Conservation (phyloP, 208 protist genomes). For the Vickermania ingenoplastis region DNA sequence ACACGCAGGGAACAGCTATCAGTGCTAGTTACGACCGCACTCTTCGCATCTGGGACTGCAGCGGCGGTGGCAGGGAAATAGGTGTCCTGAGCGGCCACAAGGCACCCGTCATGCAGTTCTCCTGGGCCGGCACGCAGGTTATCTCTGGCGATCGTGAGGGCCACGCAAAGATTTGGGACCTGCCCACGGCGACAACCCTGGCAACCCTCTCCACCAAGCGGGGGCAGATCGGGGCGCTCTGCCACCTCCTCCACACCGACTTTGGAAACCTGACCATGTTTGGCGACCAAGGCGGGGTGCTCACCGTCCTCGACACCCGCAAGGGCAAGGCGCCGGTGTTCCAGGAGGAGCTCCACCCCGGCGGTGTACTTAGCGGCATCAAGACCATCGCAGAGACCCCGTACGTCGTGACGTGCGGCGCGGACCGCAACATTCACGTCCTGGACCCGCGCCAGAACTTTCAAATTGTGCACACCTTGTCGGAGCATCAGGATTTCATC, state of each 20-base stretch:
- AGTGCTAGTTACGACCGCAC: constrained; percentile 83
- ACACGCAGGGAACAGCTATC: constrained; percentile 22
- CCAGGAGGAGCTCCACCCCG: constrained; percentile 48
- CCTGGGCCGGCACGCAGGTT: constrained; percentile 44
- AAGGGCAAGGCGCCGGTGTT: constrained; percentile 31
- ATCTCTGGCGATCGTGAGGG: constrained; percentile 76
- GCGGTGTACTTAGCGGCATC: constrained; percentile 63
- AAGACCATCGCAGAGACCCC: constrained; percentile 19
- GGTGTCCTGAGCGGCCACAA: constrained; percentile 65
- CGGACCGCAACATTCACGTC: constrained; percentile 57
- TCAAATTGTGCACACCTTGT: constrained; percentile 24
- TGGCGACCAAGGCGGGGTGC: constrained; percentile 64
- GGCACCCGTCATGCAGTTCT: constrained; percentile 67
- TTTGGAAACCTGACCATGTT: constrained; percentile 34
- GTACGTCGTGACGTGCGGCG: constrained; percentile 65
- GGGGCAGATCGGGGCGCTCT: constrained; percentile 59
- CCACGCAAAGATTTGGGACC: constrained; percentile 66
- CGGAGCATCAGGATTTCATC: constrained; percentile 72
- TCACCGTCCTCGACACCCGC: constrained; percentile 62
- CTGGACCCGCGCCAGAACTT: constrained; percentile 58
- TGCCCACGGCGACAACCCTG: constrained; percentile 37
- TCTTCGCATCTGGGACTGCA: constrained; percentile 65
- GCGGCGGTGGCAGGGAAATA: constrained; percentile 24
- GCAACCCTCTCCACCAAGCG: constrained; percentile 43
- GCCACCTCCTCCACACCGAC: constrained; percentile 23